Base-by-base conservation (phyloP, 2,329 filamentous ascomycete species). In the Coniochaeta hoffmannii region DNA sequence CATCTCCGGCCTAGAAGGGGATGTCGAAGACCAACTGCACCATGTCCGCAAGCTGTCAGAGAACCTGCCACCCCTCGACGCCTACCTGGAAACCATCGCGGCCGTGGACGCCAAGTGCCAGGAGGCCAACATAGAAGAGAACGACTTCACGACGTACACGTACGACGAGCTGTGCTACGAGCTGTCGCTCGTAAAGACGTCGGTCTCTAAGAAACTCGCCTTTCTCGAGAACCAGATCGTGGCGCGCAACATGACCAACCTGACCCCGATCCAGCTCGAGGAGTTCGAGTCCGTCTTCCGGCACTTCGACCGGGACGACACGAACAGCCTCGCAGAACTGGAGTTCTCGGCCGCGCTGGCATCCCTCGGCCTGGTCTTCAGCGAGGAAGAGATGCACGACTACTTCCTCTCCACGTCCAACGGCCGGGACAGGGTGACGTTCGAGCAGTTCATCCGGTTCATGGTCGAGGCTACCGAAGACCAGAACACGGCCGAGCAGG, bases 381-480 rank as follows among this genome's bases (percentile, higher is more conserved):
- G 95, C 62, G 94, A 97, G 69, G 87, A 93, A 26, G 94, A 99
- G 76, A 99, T 97, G 94, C 93, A 97, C 69, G 87, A 93, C 54
- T 93, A 93, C 64, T 99, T 97, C 72, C 67, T 88, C 53, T 88
- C 93, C 54, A 95, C 92, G n/a, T 92, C 89, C 60, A 84, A 82
- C 35, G 90, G 85, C 34, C 82, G 77, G 61, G 88, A 86, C 70
- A 83, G 88, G 61, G 94, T 99, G 53, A 94, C 89, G 4, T 99
- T 99, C 68, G 94, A 99, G 75, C 93, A 97, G 72, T 99, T 99
- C 68, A 99, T 99, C 69, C 86, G 90, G 36, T 99, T 99, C 79
- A 99, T 99, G 94, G 94, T 99, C 50, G 90, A 96, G 63, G 94
- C 97, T 52, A 99, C 94, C 12, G 94, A 99, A 73, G 94, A 99